Evolutionary conservation across 257 asterid species (phyloP), one percentile per base, ranked within the genome.

Genomic region (Fraxinus anomala): DNA sequence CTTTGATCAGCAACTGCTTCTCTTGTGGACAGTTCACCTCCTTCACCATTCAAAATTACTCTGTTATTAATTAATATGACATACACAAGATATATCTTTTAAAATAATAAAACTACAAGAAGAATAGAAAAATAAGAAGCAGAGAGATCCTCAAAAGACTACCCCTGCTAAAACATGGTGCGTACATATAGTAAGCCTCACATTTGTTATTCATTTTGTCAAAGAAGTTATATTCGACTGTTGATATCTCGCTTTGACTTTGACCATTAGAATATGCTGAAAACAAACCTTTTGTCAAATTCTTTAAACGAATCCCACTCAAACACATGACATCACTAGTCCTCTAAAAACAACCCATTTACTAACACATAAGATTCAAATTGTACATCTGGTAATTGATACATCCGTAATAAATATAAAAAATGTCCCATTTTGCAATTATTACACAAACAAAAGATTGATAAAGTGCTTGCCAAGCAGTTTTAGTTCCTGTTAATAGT

Each of bases 31-130:
- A 72, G 77, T 73, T 85, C 89, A 68, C 73, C 86, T 72, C 87
- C 96, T 89, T 80, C 76, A 84, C 79, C 75, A 82, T 44, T 70
- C 34, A 75, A 76, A 89, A 74, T 13, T 80, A 66, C 47, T 23
- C 54, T 72, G 49, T 71, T 72, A 75, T 77, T 49, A 37, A 21
- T 73, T 66, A 68, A 51, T 16, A 44, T 79, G 72, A 83, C 63
- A 70, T 42, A 61, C 61, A 72, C 59, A 6, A 56, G n/a, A 51
- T 31, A 81, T 3, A 75, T 66, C 69, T 65, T 49, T 47, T 30
- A 76, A 24, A 44, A 56, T 19, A n/a, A 72, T 17, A 23, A 82
- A 74, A 70, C 44, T 51, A 36, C 24, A 77, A 39, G 69, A 33
- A 73, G 44, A 68, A 39, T 21, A 47, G 67, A 51, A 65, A 51